Evolutionary conservation across 2,329 filamentous ascomycete species (phyloP).

Genomic region (Cadophora sp.): DNA sequence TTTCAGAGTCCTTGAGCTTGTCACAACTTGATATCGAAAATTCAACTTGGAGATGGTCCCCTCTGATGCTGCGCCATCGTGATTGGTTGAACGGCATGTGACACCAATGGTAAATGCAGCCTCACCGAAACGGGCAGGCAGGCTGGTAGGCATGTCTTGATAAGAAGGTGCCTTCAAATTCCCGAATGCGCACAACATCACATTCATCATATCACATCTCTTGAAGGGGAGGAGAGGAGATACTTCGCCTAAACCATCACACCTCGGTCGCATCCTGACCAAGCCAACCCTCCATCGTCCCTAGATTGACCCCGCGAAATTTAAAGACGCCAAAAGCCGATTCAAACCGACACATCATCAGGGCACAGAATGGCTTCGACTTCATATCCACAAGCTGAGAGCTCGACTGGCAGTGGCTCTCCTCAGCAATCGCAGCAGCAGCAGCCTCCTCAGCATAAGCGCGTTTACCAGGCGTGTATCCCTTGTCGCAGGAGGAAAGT

Average conservation of each 20-base stretch:
- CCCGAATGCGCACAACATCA: neutral
- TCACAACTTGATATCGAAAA: neutral
- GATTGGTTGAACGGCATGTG: constrained; percentile 21
- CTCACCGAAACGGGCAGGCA: constrained; percentile 21
- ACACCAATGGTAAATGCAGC: constrained; percentile 22
- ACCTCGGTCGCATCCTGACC: constrained; percentile 3
- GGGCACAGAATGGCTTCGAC: neutral
- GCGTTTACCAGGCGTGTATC: constrained; percentile 53
- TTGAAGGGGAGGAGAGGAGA: neutral
- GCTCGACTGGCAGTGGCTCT: constrained; percentile 21
- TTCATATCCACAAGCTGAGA: neutral
- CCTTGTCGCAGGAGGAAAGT: constrained; percentile 62
- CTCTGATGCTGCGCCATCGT: neutral
- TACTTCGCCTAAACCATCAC: neutral
- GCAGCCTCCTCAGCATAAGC: constrained; percentile 43
- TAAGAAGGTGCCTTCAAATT: constrained; percentile 6
- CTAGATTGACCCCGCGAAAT: neutral
- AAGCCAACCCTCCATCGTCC: neutral
- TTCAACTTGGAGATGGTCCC: neutral
- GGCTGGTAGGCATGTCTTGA: constrained; percentile 7
- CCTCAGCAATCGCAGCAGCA: constrained; percentile 26
- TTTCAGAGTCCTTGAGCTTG: neutral
- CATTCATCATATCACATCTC: neutral
- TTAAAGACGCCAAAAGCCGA: constrained; percentile 7
- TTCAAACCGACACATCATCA: constrained; percentile 3